Conservation (phyloP, 441 rosid species). For the Gossypium trilobum region DNA sequence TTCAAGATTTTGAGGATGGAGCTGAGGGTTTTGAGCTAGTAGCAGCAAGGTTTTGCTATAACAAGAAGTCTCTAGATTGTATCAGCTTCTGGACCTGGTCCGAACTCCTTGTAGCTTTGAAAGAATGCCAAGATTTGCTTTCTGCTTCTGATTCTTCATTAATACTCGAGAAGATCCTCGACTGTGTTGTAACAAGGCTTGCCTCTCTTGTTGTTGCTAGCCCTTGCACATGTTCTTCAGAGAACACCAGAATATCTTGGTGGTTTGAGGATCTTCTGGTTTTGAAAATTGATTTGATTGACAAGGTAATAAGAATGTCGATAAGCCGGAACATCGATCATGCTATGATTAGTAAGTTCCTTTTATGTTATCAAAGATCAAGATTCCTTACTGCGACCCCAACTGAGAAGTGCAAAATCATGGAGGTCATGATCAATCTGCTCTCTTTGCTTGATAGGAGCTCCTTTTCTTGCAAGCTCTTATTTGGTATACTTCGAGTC, state of each 20-base stretch:
- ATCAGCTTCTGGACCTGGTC: slow-evolving; percentile 49
- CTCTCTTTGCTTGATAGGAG: slow-evolving; percentile 29
- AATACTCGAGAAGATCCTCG: slow-evolving; percentile 29
- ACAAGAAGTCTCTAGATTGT: slow-evolving; percentile 24
- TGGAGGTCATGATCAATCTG: slow-evolving; percentile 25
- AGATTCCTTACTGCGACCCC: slow-evolving; percentile 12
- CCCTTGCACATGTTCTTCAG: not conserved
- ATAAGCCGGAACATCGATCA: slow-evolving; percentile 26
- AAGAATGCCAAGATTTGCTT: slow-evolving; percentile 35
- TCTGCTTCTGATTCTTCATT: slow-evolving; percentile 21
- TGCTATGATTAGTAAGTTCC: slow-evolving; percentile 30
- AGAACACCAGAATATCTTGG: slow-evolving; percentile 18
- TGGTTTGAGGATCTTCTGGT: slow-evolving; percentile 46
- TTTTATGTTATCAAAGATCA: slow-evolving; percentile 33
- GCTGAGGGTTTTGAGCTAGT: slow-evolving; percentile 48
- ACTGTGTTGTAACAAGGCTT: slow-evolving; percentile 27
- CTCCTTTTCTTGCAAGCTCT: slow-evolving; percentile 33
- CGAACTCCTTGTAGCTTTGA: slow-evolving; percentile 37
- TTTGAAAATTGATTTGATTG: slow-evolving; percentile 29
- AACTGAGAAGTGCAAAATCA: slow-evolving; percentile 26
- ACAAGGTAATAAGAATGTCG: slow-evolving; percentile 25
- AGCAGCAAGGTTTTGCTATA: slow-evolving; percentile 40
- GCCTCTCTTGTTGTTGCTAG: slow-evolving; percentile 16
- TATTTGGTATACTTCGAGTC: slow-evolving; percentile 28
- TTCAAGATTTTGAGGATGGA: slow-evolving; percentile 49